Evolutionary conservation across 2,329 filamentous ascomycete species (phyloP), one percentile per base, ranked within the genome.

Genomic region (Alternaria gansuensis): DNA sequence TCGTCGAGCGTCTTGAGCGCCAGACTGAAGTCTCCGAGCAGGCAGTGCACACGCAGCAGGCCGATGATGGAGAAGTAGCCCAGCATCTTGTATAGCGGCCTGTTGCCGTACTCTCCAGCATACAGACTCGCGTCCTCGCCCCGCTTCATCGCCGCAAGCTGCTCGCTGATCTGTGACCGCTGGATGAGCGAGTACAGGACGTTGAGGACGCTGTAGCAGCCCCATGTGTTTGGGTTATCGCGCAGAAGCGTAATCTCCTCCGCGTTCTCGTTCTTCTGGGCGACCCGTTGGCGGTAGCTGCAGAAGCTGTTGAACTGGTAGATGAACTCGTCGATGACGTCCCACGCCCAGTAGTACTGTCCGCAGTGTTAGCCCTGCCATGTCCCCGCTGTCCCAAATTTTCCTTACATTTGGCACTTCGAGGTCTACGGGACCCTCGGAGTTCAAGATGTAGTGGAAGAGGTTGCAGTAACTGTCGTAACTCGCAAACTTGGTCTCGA

Each of bases 281-380:
- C 95, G 70, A 97, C 88, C 68, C 93, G 90, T 80, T 96, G 93
- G 76, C 95, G 89, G 86, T 97, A 97, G 64, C 93, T 92, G 79
- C 93, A 98, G 85, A 99, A 99, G 59, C 93, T 96, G 85, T 99
- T 97, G 86, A 99, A 99, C 81, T 99, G 95, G 85, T 99, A 99
- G 82, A 99, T 98, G 84, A 99, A 99, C 82, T 99, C 95, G 80
- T 99, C 95, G 82, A 99, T 97, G 70, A 98, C 94, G 80, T 99
- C 95, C 95, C 95, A 99, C 40, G 95, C 95, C 95, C 95, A 99
- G 84, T 94, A 97, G 83, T 97, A 96, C 92, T 98, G 59, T 36
- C 54, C 37, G 36, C 48, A 14, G 7, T 61, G 66, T 71, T 64
- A 63, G 60, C 62, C 10, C 40, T 48, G 59, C 26, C 26, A 9